These are phyloP conservation scores for Lycium barbarum DNA, from an alignment of 257 asterid genomes.

Conservation along the genomic window DNA sequence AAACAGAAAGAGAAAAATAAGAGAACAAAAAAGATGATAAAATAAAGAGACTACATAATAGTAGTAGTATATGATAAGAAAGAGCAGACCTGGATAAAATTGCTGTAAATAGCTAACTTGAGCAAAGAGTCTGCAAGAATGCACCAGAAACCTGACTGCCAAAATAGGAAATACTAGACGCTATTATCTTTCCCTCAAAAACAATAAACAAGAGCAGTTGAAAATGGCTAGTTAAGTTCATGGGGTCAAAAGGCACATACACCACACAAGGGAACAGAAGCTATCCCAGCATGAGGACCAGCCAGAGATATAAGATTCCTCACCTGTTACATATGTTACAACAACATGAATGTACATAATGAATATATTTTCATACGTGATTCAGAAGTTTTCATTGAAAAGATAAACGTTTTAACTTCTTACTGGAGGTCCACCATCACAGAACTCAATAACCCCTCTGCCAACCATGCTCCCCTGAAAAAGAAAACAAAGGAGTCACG, in stretches of 20 bases:
- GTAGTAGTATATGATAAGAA: slow-evolving; percentile 27
- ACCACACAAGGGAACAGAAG: slow-evolving; percentile 82
- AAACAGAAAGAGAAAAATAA: slow-evolving; percentile 8
- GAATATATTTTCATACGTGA: no score
- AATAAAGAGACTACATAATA: neutral
- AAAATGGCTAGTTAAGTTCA: neutral
- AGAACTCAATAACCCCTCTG: slow-evolving; percentile 82
- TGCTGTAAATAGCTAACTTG: slow-evolving; percentile 65
- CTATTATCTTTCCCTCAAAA: neutral
- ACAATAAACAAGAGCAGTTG: neutral
- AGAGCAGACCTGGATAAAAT: slow-evolving; percentile 71
- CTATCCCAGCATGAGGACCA: slow-evolving; percentile 97
- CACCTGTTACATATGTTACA: slow-evolving; percentile 60
- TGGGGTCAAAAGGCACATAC: slow-evolving; percentile 51
- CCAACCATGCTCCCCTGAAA: slow-evolving; percentile 86
- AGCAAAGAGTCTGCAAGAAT: slow-evolving; percentile 64
- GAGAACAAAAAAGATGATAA: neutral
- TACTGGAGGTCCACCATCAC: slow-evolving; percentile 90
- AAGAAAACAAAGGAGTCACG: slow-evolving; percentile 27
- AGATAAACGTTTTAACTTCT: slow-evolving; percentile 41
- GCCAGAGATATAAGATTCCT: slow-evolving; percentile 81
- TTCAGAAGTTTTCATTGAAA: neutral
- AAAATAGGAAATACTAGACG: slow-evolving; percentile 32
- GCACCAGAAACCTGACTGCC: slow-evolving; percentile 78
- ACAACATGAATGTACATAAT: neutral